Conservation (phyloP, 768 basidiomycete genomes). For the Clitopilus hobsonii region DNA sequence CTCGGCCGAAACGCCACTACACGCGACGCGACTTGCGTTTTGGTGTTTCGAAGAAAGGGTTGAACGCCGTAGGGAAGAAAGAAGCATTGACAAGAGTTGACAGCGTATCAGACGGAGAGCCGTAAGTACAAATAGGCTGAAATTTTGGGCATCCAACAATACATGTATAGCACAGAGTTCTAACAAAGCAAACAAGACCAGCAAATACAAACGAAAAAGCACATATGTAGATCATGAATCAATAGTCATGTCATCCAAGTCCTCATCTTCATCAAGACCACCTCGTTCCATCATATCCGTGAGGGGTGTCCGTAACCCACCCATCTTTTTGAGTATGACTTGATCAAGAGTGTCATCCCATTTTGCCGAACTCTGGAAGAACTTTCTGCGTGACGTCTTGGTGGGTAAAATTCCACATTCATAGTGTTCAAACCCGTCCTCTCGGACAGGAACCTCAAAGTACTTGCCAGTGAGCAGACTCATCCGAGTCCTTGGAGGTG, state of each 20-base stretch:
- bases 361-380: slow-evolving; percentile 46
- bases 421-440: slow-evolving; percentile 37
- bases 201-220: background rate
- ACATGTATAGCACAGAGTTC: background rate
- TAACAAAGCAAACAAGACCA: background rate
- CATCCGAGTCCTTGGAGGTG: slow-evolving; percentile 50
- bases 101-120: too few relatives aligned
- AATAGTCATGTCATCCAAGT: slow-evolving; percentile 22
- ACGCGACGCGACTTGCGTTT: background rate
- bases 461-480: slow-evolving; percentile 62
- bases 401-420: slow-evolving; percentile 25
- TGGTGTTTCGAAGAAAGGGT: background rate
- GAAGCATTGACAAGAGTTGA: background rate
- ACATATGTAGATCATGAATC: slow-evolving; percentile 11
- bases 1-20: background rate
- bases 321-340: slow-evolving; percentile 16
- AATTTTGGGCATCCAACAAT: background rate
- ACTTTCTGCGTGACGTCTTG: slow-evolving; percentile 40
- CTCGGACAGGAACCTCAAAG: slow-evolving; percentile 43
- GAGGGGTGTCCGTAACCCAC: background rate
- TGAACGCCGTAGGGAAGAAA: background rate
- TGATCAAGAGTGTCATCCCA: slow-evolving; percentile 28
- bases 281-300: slow-evolving; percentile 19
- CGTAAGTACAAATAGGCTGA: background rate
- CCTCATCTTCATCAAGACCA: slow-evolving; percentile 19